Percentiles rank a stretch among this genome's conserved stretches.
These are phyloP conservation scores for Xylona heveae DNA, from an alignment of 495 filamentous ascomycete species.

Conservation along the genomic window DNA sequence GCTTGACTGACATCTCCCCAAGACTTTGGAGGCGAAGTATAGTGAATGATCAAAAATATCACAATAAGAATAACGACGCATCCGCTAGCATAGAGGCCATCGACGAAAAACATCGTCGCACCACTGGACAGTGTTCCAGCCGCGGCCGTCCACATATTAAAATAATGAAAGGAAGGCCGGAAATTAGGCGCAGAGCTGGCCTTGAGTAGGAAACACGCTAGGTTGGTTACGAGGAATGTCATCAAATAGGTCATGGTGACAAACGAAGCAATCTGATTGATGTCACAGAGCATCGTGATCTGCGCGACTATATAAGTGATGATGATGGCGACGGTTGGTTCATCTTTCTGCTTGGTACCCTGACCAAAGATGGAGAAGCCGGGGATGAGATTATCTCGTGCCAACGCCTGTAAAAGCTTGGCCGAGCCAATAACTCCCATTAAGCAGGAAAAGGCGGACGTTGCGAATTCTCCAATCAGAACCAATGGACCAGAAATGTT, in stretches of 20 bases:
- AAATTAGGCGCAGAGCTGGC: constrained; percentile 90
- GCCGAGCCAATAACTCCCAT: constrained; percentile 79
- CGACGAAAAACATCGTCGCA: constrained; percentile 73
- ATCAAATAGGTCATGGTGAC: constrained; percentile 70
- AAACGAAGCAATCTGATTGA: constrained; percentile 76
- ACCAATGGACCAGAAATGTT: constrained; percentile 53
- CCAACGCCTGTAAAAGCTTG: constrained; percentile 73
- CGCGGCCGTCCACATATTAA: constrained; percentile 68
- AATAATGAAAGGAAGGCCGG: constrained; percentile 69
- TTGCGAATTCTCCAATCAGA: constrained; percentile 63
- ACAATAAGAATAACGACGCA: constrained; percentile 53
- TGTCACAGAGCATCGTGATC: constrained; percentile 59
- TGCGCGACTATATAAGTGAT: constrained; percentile 59
- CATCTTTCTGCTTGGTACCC: constrained; percentile 52
- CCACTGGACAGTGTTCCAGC: constrained; percentile 52
- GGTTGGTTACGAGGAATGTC: constrained; percentile 58
- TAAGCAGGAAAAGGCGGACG: constrained; percentile 62
- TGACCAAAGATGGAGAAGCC: constrained; percentile 55
- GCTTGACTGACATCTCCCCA: constrained; percentile 86
- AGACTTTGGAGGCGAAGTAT: constrained; percentile 60
- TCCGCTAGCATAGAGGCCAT: constrained; percentile 58
- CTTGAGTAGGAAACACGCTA: constrained; percentile 74
- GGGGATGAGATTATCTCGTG: constrained; percentile 58
- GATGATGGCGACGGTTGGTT: constrained; percentile 58
- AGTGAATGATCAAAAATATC: constrained; percentile 71